Base-by-base conservation (phyloP, 352 stramenopile species). In the Phytophthora pluvialis region DNA sequence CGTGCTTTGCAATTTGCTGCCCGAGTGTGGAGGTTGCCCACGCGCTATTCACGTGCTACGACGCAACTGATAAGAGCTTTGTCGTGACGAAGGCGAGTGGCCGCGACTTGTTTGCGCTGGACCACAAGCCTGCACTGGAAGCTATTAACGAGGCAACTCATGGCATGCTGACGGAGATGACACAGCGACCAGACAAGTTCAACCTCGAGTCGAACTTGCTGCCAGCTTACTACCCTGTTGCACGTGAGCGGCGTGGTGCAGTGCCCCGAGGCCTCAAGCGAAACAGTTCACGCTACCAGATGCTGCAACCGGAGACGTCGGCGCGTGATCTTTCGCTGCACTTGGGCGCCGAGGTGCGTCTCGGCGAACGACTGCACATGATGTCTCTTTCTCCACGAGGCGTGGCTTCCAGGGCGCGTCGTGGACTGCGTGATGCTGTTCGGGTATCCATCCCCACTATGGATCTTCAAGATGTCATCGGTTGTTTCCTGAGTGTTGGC, bases 11-110 rank as follows among this genome's bases (percentile, higher is more conserved):
- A 0, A 78, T 95, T 52, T 95, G 87, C 63, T 81, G 76, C 38
- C 87, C 87, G 5, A 93, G 83, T 56, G 85, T 95, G 6, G 83
- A 93, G 55, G 82, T 95, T 28, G 71, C 82, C 2, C 78, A 92
- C 42, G 82, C 83, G 31, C 80, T 88, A 50, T 95, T 95, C 68
- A 93, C 82, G 45, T 93, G 87, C 64, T 95, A 94, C 68, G 83
- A 92, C 40, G 77, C 81, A 36, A 91, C 83, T 25, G 81, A 90
- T 21, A 89, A 81, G 49, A 70, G 58, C 0, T 92, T 94, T 38
- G 67, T 78, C 7, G 86, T 92, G 26, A 90, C 82, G 0, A 88
- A 94, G 53, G 73, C 78, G 9, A 66, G 70, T 43, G 81, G 83
- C 0, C 85, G 84, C 29, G 75, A 88, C n/a, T 56, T 95, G 36